phyloP scores from a whole-genome alignment of 2,329 filamentous ascomycete genomes.

The Curvularia lunata region DNA sequence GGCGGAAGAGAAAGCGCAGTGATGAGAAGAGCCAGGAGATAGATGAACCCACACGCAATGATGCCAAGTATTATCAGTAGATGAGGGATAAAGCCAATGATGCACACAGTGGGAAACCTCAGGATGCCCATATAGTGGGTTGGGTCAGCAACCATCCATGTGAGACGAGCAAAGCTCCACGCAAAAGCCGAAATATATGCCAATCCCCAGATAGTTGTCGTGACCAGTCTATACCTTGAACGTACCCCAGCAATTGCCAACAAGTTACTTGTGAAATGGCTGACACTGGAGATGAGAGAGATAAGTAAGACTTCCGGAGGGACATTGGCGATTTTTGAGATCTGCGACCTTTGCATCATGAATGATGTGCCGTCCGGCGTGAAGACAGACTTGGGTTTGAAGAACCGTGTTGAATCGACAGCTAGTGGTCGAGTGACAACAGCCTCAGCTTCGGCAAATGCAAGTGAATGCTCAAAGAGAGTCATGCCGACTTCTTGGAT shows the following conservation, averaged over 20 bases:
- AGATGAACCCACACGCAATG: slow-evolving; percentile 75
- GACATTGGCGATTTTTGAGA: slow-evolving; percentile 83
- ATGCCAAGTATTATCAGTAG: slow-evolving; percentile 86
- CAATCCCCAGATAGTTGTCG: slow-evolving; percentile 86
- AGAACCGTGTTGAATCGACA: slow-evolving; percentile 66
- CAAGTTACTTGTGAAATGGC: slow-evolving; percentile 83
- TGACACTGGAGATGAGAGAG: slow-evolving; percentile 85
- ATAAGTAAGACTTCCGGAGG: slow-evolving; percentile 88
- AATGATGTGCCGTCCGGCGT: slow-evolving; percentile 55
- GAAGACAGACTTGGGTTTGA: slow-evolving; percentile 45
- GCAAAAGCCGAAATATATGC: slow-evolving; percentile 87
- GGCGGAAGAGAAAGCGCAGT: slow-evolving; percentile 72
- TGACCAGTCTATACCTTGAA: slow-evolving; percentile 78
- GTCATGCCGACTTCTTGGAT: slow-evolving; percentile 94
- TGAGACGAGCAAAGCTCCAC: slow-evolving; percentile 69
- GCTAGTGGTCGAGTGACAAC: slow-evolving; percentile 82
- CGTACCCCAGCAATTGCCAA: slow-evolving; percentile 83
- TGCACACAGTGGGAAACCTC: slow-evolving; percentile 90
- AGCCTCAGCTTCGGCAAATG: slow-evolving; percentile 93
- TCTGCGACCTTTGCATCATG: slow-evolving; percentile 60
- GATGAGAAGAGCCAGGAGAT: slow-evolving; percentile 74
- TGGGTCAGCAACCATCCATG: slow-evolving; percentile 48
- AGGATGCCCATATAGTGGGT: slow-evolving; percentile 69
- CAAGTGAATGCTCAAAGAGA: slow-evolving; percentile 92
- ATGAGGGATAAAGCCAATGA: slow-evolving; percentile 93